These are phyloP conservation scores for Trametes hirsuta DNA, from an alignment of 1,284 basidiomycete genomes.

Conservation along the genomic window DNA sequence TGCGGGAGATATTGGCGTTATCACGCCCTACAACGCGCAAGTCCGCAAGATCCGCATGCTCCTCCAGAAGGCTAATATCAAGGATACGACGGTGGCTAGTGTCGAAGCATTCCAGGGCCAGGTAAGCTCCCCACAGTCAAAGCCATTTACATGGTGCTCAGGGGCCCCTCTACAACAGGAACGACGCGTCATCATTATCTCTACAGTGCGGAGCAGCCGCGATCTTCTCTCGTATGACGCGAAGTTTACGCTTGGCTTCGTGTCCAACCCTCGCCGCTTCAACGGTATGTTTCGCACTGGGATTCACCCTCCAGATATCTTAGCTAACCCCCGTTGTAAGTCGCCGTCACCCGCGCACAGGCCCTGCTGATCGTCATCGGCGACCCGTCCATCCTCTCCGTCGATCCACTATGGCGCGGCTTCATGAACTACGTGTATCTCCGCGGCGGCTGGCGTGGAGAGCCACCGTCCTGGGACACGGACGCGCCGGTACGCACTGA, in stretches of 20 bases:
- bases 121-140: slow-evolving; percentile 36
- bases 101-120: slow-evolving; percentile 70
- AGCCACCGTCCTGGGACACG: slow-evolving; percentile 55
- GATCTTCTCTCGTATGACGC: slow-evolving; percentile 44
- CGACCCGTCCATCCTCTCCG: slow-evolving; percentile 53
- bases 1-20: slow-evolving; percentile 50
- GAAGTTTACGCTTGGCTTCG: slow-evolving; percentile 49
- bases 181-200: slow-evolving; percentile 47
- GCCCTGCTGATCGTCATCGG: slow-evolving; percentile 61
- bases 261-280: slow-evolving; percentile 47
- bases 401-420: slow-evolving; percentile 53
- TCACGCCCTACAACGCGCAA: slow-evolving; percentile 60
- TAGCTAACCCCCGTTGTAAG: slow-evolving; percentile 16
- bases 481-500: slow-evolving; percentile 33
- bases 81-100: slow-evolving; percentile 54
- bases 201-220: slow-evolving; percentile 47
- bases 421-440: slow-evolving; percentile 55
- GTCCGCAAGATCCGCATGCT: slow-evolving; percentile 47
- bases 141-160: neutral
- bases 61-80: slow-evolving; percentile 36
- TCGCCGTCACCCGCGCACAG: slow-evolving; percentile 53
- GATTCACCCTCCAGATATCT: too few species aligned
- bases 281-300: slow-evolving; percentile 40
- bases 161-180: slow-evolving; percentile 34
- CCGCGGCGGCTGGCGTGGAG: slow-evolving; percentile 52